phyloP scores from a whole-genome alignment of 2,329 filamentous ascomycete genomes.

The Colletotrichum liaoningense region DNA sequence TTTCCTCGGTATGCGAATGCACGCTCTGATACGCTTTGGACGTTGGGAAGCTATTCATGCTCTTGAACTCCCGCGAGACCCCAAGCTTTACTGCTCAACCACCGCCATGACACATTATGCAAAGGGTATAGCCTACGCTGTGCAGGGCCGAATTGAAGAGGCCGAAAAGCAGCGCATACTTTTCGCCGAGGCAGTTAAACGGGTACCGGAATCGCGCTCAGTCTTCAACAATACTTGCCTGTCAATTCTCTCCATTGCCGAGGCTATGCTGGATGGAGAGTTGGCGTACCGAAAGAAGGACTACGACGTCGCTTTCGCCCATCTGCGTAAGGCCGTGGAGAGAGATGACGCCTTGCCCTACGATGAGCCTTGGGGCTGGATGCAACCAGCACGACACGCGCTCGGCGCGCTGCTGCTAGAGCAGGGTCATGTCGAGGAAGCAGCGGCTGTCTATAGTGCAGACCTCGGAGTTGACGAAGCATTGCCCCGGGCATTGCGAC shows the following conservation, averaged over 20 bases:
- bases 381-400: slow-evolving; percentile 79
- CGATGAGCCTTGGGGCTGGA: slow-evolving; percentile 84
- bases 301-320: slow-evolving; percentile 67
- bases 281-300: slow-evolving; percentile 75
- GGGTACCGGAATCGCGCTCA: slow-evolving; percentile 69
- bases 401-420: slow-evolving; percentile 77
- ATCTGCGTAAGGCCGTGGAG: slow-evolving; percentile 67
- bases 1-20: slow-evolving; percentile 74
- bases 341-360: slow-evolving; percentile 75
- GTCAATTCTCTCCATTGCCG: slow-evolving; percentile 72
- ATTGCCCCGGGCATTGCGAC: slow-evolving; percentile 72
- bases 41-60: slow-evolving; percentile 74
- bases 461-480: slow-evolving; percentile 71
- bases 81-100: slow-evolving; percentile 74
- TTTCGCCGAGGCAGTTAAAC: slow-evolving; percentile 62
- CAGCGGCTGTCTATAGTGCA: slow-evolving; percentile 67
- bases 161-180: slow-evolving; percentile 62
- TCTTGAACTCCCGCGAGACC: slow-evolving; percentile 67
- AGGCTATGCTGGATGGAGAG: slow-evolving; percentile 79
- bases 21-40: slow-evolving; percentile 80
- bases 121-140: slow-evolving; percentile 74
- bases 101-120: slow-evolving; percentile 77
- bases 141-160: slow-evolving; percentile 63
- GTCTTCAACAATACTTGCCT: slow-evolving; percentile 76
- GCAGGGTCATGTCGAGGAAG: slow-evolving; percentile 68